These are phyloP conservation scores for Hygrocybe punicea DNA, from an alignment of 768 basidiomycete genomes.

Conservation along the genomic window DNA sequence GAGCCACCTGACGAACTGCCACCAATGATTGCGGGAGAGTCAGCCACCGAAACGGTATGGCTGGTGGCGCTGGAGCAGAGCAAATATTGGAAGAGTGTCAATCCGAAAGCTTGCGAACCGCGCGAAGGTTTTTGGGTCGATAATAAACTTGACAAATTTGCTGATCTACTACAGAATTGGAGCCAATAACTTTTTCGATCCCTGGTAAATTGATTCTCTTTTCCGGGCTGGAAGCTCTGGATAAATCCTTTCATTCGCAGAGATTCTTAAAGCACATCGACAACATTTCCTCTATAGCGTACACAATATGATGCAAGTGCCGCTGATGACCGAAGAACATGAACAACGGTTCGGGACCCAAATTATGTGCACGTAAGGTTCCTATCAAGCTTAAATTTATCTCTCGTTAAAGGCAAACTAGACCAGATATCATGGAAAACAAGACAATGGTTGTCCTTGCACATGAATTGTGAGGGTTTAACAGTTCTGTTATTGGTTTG, in stretches of 20 bases:
- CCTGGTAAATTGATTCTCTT: slow-evolving; percentile 45
- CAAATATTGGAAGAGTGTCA: slow-evolving; percentile 86
- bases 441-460: slow-evolving; percentile 80
- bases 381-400: neutral
- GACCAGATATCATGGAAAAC: slow-evolving; percentile 74
- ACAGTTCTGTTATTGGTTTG: neutral
- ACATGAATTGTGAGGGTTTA: slow-evolving; percentile 82
- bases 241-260: slow-evolving; percentile 33
- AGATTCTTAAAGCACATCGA: slow-evolving; percentile 87
- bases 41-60: slow-evolving; percentile 86
- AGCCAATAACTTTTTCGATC: slow-evolving; percentile 61
- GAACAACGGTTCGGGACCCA: slow-evolving; percentile 76
- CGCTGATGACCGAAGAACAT: slow-evolving; percentile 62
- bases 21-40: slow-evolving; percentile 69
- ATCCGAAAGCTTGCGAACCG: slow-evolving; percentile 79
- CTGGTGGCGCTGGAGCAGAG: slow-evolving; percentile 84
- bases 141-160: neutral
- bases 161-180: slow-evolving; percentile 45
- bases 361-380: slow-evolving; percentile 82
- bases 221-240: neutral
- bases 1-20: slow-evolving; percentile 76
- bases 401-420: slow-evolving; percentile 32
- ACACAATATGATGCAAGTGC: slow-evolving; percentile 77
- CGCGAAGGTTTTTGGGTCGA: slow-evolving; percentile 55
- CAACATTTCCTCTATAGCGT: slow-evolving; percentile 74